phyloP scores from a whole-genome alignment of 192 early-diverging fungal species.

The Tieghemiomyces parasiticus region DNA sequence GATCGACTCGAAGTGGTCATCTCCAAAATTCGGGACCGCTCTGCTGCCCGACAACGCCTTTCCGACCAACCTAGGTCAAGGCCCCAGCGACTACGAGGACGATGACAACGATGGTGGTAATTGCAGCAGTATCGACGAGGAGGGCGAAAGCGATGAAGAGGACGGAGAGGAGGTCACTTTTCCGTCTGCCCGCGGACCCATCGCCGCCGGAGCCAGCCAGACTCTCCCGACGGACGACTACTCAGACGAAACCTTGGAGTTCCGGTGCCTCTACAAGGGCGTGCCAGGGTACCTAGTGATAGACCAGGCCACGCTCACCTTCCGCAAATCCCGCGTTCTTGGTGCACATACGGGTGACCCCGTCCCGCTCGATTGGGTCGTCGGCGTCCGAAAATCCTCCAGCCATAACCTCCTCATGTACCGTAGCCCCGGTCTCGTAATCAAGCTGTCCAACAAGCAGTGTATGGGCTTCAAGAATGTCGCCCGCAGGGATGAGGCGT shows the following conservation, averaged over 20 bases:
- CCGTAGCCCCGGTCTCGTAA: conserved; percentile 21
- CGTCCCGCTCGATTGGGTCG: conserved; percentile 5
- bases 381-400: conserved; percentile 12
- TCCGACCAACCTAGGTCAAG: no score
- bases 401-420: conserved; percentile 20
- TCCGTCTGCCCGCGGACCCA: no score
- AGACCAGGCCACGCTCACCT: conserved; percentile 15
- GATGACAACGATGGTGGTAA: no score
- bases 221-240: no score
- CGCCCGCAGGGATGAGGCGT: conserved; percentile 20
- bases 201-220: neutral
- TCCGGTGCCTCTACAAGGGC: conserved; percentile 18
- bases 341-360: neutral
- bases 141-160: no score
- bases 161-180: no score
- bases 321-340: conserved; percentile 14
- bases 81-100: no score
- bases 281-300: conserved; percentile 22
- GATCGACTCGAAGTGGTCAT: no score
- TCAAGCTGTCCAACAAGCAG: conserved; percentile 18
- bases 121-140: no score
- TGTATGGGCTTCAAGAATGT: conserved; percentile 17
- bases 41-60: no score
- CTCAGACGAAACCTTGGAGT: no score
- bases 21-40: no score